phyloP scores from a whole-genome alignment of 2,329 filamentous ascomycete genomes.

The Pezicula neosporulosa region DNA sequence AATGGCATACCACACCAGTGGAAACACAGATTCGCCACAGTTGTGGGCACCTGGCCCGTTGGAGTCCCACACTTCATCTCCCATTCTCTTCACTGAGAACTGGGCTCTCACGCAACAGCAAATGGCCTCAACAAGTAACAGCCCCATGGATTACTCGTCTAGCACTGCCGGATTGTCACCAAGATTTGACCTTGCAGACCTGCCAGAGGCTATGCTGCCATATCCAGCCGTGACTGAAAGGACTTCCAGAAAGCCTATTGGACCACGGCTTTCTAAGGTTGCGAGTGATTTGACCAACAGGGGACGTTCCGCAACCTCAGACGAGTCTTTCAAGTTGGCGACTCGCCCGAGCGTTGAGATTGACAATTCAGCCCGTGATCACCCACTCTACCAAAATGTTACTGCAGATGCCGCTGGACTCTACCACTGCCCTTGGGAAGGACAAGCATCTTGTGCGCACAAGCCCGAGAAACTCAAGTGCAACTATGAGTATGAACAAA shows the following conservation, averaged over 20 bases:
- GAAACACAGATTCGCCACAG: conserved; percentile 16
- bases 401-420: conserved; percentile 68
- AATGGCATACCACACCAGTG: conserved; percentile 18
- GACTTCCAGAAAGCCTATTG: conserved; percentile 23
- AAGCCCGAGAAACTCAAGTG: conserved; percentile 95
- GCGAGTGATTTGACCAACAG: conserved; percentile 21
- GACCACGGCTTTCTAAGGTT: conserved; percentile 26
- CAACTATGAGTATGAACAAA: conserved; percentile 86
- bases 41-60: conserved; percentile 22
- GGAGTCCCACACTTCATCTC: conserved; percentile 25
- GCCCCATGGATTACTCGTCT: conserved; percentile 23
- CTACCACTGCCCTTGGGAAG: conserved; percentile 90
- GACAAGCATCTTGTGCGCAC: conserved; percentile 72
- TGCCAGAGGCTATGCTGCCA: conserved; percentile 19
- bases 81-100: conserved; percentile 18
- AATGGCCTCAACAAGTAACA: conserved; percentile 19
- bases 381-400: conserved; percentile 68
- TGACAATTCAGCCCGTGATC: conserved; percentile 50
- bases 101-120: conserved; percentile 19
- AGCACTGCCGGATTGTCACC: background rate
- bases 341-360: conserved; percentile 26
- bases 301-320: conserved; percentile 18
- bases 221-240: conserved; percentile 23
- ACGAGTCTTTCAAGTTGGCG: conserved; percentile 24
- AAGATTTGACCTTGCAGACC: background rate